Conservation (phyloP, 805 yeast species). For the Sugiyamaella marilandica region DNA sequence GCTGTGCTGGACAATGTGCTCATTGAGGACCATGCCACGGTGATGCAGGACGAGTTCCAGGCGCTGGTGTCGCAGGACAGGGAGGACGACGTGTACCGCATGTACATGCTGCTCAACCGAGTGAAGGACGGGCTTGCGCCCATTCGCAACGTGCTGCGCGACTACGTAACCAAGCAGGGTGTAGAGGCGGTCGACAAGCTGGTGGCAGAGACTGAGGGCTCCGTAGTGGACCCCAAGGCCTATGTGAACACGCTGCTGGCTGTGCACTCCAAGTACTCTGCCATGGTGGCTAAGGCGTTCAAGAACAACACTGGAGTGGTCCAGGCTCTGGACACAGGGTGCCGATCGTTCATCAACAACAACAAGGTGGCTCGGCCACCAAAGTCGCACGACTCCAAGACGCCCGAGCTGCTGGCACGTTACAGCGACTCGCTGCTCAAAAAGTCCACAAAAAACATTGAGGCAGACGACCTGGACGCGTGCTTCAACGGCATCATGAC, state of each 20-base stretch:
- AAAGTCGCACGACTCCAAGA: slow-evolving; percentile 48
- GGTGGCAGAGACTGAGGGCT: slow-evolving; percentile 33
- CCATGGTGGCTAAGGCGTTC: slow-evolving; percentile 62
- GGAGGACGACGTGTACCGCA: slow-evolving; percentile 66
- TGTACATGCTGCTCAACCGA: slow-evolving; percentile 70
- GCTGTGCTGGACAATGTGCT: slow-evolving; percentile 71
- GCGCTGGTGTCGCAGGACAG: slow-evolving; percentile 69
- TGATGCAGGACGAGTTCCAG: slow-evolving; percentile 71
- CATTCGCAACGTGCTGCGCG: slow-evolving; percentile 65
- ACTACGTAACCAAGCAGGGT: slow-evolving; percentile 66
- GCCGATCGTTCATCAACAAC: slow-evolving; percentile 74
- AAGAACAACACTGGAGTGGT: slow-evolving; percentile 71
- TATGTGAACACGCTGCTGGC: slow-evolving; percentile 74
- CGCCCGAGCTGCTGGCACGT: slow-evolving; percentile 88
- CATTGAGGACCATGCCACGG: slow-evolving; percentile 71
- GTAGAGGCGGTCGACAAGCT: slow-evolving; percentile 54
- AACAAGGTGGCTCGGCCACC: slow-evolving; percentile 66
- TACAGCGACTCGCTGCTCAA: slow-evolving; percentile 81
- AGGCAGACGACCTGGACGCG: slow-evolving; percentile 60
- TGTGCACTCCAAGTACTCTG: slow-evolving; percentile 63
- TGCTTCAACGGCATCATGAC: slow-evolving; percentile 80
- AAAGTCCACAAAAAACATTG: slow-evolving; percentile 65
- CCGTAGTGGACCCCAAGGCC: slow-evolving; percentile 59
- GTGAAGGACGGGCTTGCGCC: slow-evolving; percentile 78
- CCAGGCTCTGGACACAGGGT: slow-evolving; percentile 85